Evolutionary conservation across 1,284 basidiomycete genomes (phyloP), one percentile per base, ranked within the genome.

Genomic region (Spongispora temasekensis): DNA sequence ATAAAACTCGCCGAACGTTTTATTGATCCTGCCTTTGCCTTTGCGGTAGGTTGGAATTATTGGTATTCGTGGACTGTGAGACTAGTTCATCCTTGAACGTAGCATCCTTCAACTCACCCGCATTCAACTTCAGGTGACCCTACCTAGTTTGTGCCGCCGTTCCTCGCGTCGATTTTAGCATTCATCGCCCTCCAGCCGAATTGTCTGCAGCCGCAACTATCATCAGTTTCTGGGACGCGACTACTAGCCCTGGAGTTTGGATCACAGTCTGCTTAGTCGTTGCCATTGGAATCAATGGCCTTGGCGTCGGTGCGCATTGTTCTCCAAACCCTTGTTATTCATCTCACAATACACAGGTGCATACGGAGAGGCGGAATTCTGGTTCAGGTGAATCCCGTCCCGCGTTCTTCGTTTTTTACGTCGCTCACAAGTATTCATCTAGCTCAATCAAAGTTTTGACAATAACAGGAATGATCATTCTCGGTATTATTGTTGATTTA

Each of bases 21-120:
- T 66, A 82, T 91, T 46, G 84, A 90, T 68, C 85, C 86, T 4
- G 85, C 87, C 5, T 79, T 89, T 58, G 83, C 84, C 0, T 89
- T 89, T 70, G 82, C 86, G 34, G 81, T 84, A 79, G 86, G 87
- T 13, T 90, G 86, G 85, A 86, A 88, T 66, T 88, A 88, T 69
- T 85, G 81, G 80, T 87, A 85, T 71, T 85, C 83, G 68, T 86
- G 84, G 80, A 71, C 74, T 9, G 78, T 83, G 53, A 68, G 85
- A 62, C 76, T 82, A 2, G 7, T 19, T 34, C 25, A 6, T 2
- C 23, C 1, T 55, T n/a, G 19, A 35, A 9, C 21, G 4, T 17
- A 30, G 35, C 32, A 6, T 37, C 1, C 7, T 17, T 12, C 32
- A 15, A 23, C 64, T 70, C 31, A 67, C 12, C 21, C 19, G 32